Evolutionary conservation across 345 rosid species (phyloP), one percentile per base, ranked within the genome.

Genomic region (Mangifera indica): DNA sequence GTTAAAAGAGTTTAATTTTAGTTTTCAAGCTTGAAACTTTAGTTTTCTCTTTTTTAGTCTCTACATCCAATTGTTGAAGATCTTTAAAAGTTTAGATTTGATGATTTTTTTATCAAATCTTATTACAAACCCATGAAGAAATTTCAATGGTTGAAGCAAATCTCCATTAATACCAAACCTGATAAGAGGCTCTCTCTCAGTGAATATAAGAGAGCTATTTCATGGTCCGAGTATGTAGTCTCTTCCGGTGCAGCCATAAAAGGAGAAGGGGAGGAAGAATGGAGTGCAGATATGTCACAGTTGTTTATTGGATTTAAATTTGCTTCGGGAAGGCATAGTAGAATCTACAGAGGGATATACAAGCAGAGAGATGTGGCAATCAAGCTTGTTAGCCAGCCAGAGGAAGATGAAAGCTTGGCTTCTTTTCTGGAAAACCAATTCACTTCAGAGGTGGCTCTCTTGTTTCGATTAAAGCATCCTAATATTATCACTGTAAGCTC

Each of bases 241-340:
- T 84, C 95, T 32, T 86, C 92, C 3, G 92, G 95, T 22, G 95
- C 86, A 9, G 92, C 77, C 78, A 90, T 90, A 56, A 90, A 86
- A 66, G 91, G 87, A 42, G 95, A 84, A 48, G 91, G 88, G 46
- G 95, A 86, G 66, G 84, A 76, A 44, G 87, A 80, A 72, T 90
- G 96, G 91, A 87, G 88, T 73, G 96, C 92, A 15, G 92, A 90
- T 74, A 85, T 90, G 92, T 90, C 96, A 40, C 88, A 86, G 74
- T 80, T 90, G 78, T 76, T 88, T 69, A 83, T 88, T 51, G 96
- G 91, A 10, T 74, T 58, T 78, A 90, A 88, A 76, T 90, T 90
- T 71, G 96, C 96, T 45, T 81, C 90, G 1, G 91, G 93, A 24
- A 80, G 88, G 75, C 96, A 90, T 64, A 88, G 96, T 74, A 84